phyloP scores from a whole-genome alignment of 1,284 basidiomycete species.

The Psilocybe mexicana region DNA sequence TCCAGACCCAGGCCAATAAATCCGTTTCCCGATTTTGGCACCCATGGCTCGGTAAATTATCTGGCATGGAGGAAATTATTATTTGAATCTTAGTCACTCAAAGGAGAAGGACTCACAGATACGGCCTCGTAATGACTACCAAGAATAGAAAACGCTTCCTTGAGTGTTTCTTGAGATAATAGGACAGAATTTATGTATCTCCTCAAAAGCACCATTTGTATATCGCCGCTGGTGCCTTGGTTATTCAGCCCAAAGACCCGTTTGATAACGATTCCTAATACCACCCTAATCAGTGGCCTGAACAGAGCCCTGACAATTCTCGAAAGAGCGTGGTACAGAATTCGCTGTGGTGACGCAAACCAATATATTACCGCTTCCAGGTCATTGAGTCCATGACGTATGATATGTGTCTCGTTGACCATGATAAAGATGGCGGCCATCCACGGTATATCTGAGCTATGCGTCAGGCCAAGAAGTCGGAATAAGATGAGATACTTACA shows the following conservation, averaged over 20 bases:
- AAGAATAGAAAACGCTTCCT: conserved; percentile 40
- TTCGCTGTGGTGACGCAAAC: conserved; percentile 42
- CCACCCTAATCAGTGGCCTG: conserved; percentile 39
- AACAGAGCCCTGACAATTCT: conserved; percentile 39
- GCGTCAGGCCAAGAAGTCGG: not conserved
- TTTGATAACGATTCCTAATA: conserved; percentile 42
- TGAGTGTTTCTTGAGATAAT: conserved; percentile 33
- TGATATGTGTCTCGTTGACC: conserved; percentile 32
- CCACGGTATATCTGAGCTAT: conserved; percentile 41
- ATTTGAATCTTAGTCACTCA: not conserved
- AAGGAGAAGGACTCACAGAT: conserved; percentile 28
- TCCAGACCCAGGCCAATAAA: conserved; percentile 51
- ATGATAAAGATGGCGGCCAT: conserved; percentile 39
- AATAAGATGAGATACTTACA: conserved; percentile 21
- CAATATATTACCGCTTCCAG: conserved; percentile 43
- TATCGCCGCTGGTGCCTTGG: conserved; percentile 27
- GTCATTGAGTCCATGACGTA: conserved; percentile 27
- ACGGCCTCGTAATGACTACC: conserved; percentile 46
- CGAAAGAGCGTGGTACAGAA: conserved; percentile 40
- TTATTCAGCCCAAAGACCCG: conserved; percentile 41
- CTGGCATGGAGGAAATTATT: conserved; percentile 17
- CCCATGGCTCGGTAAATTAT: conserved; percentile 45
- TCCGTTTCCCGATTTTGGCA: conserved; percentile 44
- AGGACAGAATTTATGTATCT: conserved; percentile 28
- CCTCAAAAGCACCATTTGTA: conserved; percentile 36